Evolutionary conservation across 805 yeast species (phyloP).

Genomic region (Wickerhamiella musiphila): DNA sequence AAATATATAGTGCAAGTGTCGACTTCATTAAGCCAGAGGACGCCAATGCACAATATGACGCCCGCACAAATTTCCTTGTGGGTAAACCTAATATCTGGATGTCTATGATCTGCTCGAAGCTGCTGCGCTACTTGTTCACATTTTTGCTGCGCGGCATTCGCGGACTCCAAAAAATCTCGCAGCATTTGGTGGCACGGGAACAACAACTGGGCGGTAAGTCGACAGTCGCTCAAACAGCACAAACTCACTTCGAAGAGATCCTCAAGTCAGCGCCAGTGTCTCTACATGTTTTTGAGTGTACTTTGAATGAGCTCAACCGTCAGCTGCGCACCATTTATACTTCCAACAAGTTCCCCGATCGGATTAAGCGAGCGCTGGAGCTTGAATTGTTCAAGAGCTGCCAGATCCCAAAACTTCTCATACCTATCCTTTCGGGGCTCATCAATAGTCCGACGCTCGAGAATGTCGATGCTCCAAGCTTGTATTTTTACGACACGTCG

Average conservation of each 20-base stretch:
- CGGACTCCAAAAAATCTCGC: conserved; percentile 21
- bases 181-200: conserved; percentile 6
- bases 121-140: conserved; percentile 22
- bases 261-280: conserved; percentile 13
- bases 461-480: conserved; percentile 30
- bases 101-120: conserved; percentile 21
- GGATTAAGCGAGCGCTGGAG: conserved; percentile 9
- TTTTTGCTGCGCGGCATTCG: conserved; percentile 24
- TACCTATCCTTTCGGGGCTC: conserved; percentile 22
- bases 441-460: conserved; percentile 31
- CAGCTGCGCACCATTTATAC: conserved; percentile 10
- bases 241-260: conserved; percentile 17
- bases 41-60: conserved; percentile 2
- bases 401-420: conserved; percentile 31
- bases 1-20: conserved; percentile 24
- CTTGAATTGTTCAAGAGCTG: conserved; percentile 28
- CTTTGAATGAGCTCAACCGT: conserved; percentile 11
- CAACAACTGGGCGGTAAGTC: conserved; percentile 11
- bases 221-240: conserved; percentile 16
- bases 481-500: conserved; percentile 45
- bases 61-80: conserved; percentile 2
- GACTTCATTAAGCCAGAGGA: conserved; percentile 3
- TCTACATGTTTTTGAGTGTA: conserved; percentile 11
- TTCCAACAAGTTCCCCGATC: conserved; percentile 6
- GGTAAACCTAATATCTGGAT: conserved; percentile 14